Percentiles rank a stretch among this genome's conserved stretches.
phyloP scores from a whole-genome alignment of 1,284 basidiomycete species.

The Cystobasidiaceae sp. region DNA sequence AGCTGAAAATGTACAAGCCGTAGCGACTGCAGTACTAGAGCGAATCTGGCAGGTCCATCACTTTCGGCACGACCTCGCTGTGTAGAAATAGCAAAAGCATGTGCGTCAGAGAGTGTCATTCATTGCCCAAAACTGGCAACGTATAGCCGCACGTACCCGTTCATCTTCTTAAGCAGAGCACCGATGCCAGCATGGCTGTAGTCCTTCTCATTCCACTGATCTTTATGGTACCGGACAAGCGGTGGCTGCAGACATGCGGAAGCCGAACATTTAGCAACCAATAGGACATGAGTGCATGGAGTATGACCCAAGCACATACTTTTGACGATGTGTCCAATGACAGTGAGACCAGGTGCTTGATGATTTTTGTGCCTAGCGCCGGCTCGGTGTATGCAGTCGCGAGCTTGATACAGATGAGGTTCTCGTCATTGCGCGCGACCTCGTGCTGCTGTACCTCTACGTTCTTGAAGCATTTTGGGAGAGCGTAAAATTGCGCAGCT shows the following conservation, averaged over 20 bases:
- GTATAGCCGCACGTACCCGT: conserved; percentile 9
- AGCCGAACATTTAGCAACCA: background rate
- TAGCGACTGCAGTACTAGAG: too few relatives aligned
- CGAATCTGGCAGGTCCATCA: conserved; percentile 20
- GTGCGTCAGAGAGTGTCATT: too few relatives aligned
- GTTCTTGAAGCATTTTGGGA: conserved; percentile 18
- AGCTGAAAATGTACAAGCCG: background rate
- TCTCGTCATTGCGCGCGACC: conserved; percentile 2
- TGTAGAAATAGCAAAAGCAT: too few relatives aligned
- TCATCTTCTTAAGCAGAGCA: conserved; percentile 19
- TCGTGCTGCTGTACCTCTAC: conserved; percentile 19
- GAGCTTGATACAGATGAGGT: conserved; percentile 18
- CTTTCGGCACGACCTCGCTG: background rate
- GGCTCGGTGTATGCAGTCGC: conserved; percentile 23
- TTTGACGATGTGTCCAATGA: background rate
- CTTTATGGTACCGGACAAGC: conserved; percentile 20
- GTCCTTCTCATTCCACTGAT: conserved; percentile 31
- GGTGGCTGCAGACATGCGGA: background rate
- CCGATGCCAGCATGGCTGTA: conserved; percentile 17
- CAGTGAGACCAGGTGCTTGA: conserved; percentile 23
- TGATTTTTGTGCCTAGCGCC: conserved; percentile 19
- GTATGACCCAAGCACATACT: background rate
- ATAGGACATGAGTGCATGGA: background rate
- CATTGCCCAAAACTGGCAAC: too few relatives aligned
- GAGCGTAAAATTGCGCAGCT: conserved; percentile 27